Percentiles rank a stretch among this genome's conserved stretches.
Evolutionary conservation across 2,329 filamentous ascomycete species (phyloP).

Genomic region (Botrytis tulipae): DNA sequence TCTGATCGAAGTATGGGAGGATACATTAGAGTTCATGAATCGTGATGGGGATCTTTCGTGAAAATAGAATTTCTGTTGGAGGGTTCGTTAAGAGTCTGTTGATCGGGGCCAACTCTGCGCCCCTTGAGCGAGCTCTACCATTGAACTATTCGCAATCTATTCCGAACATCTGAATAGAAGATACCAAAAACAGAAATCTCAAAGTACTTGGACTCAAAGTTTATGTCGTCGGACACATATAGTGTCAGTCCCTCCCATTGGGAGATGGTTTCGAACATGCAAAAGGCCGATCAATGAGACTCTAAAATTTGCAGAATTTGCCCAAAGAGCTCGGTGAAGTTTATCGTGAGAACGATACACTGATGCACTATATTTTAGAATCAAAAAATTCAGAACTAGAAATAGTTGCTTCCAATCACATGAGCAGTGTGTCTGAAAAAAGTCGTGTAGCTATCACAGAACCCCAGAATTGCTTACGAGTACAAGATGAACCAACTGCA

Average conservation of each 20-base stretch:
- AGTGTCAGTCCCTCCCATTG: background rate
- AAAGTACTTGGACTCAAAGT: background rate
- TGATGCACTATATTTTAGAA: background rate
- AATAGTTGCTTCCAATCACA: background rate
- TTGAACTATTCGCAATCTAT: background rate
- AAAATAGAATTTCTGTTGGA: background rate
- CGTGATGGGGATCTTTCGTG: background rate
- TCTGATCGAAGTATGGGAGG: conserved; percentile 33
- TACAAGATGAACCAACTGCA: background rate
- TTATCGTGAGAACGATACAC: background rate
- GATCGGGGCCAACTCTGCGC: background rate
- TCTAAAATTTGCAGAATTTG: background rate
- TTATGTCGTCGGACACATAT: conserved; percentile 7
- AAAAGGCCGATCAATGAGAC: background rate
- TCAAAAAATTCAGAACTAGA: background rate
- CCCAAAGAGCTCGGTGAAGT: background rate
- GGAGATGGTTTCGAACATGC: background rate
- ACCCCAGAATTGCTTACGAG: background rate
- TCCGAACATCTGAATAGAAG: background rate
- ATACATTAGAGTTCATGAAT: conserved; percentile 34
- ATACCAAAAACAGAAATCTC: no score
- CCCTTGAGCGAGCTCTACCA: background rate
- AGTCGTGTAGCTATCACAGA: background rate
- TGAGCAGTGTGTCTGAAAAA: background rate
- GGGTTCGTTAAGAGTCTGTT: conserved; percentile 9